These are phyloP conservation scores for Theileria equi DNA, from an alignment of 169 alveolate species.

Conservation along the genomic window DNA sequence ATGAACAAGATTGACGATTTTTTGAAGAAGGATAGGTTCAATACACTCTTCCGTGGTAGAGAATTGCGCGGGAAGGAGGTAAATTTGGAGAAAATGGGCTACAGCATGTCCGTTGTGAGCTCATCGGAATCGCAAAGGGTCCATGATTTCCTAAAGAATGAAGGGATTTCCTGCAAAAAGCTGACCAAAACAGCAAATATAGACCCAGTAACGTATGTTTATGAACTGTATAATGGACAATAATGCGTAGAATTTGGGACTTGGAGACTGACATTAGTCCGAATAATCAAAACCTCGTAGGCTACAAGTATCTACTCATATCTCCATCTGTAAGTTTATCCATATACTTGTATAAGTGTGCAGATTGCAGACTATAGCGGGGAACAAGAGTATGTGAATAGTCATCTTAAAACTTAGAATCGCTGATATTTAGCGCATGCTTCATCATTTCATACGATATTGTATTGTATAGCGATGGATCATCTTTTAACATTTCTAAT, in stretches of 20 bases:
- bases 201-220: slow-evolving; percentile 29
- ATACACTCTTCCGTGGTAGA: slow-evolving; percentile 50
- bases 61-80: slow-evolving; percentile 46
- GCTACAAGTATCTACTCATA: slow-evolving; percentile 29
- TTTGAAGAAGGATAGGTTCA: slow-evolving; percentile 33
- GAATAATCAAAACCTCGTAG: slow-evolving; percentile 10
- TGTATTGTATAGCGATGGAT: slow-evolving; percentile 7
- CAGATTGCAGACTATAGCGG: slow-evolving; percentile 43
- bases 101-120: slow-evolving; percentile 17
- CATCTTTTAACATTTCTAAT: not conserved
- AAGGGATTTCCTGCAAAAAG: not conserved
- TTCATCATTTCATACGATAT: not conserved
- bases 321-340: slow-evolving; percentile 31
- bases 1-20: slow-evolving; percentile 32
- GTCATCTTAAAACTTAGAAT: not conserved
- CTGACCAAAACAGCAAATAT: slow-evolving; percentile 4
- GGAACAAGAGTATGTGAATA: slow-evolving; percentile 22
- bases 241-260: slow-evolving; percentile 34
- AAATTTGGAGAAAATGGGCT: slow-evolving; percentile 31
- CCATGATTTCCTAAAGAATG: not conserved
- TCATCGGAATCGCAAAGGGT: not conserved
- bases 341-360: not conserved
- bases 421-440: not conserved
- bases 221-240: not conserved
- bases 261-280: slow-evolving; percentile 52